These are phyloP conservation scores for Melanogaster broomeanus DNA, from an alignment of 768 basidiomycete species.

Conservation along the genomic window DNA sequence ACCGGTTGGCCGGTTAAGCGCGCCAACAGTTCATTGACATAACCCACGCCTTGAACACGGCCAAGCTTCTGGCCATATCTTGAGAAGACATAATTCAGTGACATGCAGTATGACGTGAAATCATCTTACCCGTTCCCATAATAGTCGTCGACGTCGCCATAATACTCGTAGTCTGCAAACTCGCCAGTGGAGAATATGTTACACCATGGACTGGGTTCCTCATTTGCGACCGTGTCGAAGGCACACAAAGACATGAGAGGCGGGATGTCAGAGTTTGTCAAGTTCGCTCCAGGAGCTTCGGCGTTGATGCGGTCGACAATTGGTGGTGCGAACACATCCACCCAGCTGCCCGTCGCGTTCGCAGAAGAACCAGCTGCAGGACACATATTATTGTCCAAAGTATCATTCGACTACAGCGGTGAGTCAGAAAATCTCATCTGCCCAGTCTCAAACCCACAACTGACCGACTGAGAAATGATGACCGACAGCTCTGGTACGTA, in stretches of 20 bases:
- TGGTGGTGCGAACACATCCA: conserved; percentile 48
- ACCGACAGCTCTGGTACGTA: conserved; percentile 53
- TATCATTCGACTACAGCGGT: conserved; percentile 50
- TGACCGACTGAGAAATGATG: conserved; percentile 54
- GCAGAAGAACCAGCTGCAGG: conserved; percentile 49
- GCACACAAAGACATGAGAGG: conserved; percentile 71
- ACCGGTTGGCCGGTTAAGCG: conserved; percentile 67
- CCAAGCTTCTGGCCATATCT: conserved; percentile 73
- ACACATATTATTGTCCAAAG: conserved; percentile 66
- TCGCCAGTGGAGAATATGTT: conserved; percentile 58
- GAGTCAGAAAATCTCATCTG: conserved; percentile 6
- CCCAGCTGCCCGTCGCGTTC: conserved; percentile 49
- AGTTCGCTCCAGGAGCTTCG: conserved; percentile 60
- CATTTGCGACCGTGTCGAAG: conserved; percentile 62
- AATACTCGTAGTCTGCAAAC: conserved; percentile 66
- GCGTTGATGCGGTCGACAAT: conserved; percentile 59
- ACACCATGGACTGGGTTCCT: conserved; percentile 64
- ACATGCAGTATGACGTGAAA: neutral
- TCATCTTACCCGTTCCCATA: conserved; percentile 63
- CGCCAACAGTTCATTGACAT: conserved; percentile 82
- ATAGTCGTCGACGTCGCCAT: conserved; percentile 69
- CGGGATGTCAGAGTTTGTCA: conserved; percentile 54
- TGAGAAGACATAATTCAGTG: neutral
- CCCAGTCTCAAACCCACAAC: conserved; percentile 7
- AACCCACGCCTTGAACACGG: conserved; percentile 79